Conservation (phyloP, 1,284 basidiomycete genomes). For the Bjerkandera adusta region DNA sequence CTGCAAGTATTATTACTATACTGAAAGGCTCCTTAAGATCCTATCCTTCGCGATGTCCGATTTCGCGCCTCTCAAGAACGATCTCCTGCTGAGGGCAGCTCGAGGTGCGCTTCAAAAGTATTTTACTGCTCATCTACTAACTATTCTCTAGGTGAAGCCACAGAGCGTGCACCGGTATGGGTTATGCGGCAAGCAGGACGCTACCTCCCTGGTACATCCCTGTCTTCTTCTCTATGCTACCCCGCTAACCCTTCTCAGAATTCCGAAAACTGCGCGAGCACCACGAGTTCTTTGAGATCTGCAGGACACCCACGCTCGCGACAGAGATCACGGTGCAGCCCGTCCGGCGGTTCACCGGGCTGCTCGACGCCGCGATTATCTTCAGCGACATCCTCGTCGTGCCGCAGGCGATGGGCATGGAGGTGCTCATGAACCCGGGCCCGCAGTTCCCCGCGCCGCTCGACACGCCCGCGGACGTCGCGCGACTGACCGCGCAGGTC, state of each 20-base stretch:
- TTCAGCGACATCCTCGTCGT: constrained; percentile 97
- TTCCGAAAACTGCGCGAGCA: constrained; percentile 81
- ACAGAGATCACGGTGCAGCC: constrained; percentile 90
- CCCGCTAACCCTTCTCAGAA: constrained; percentile 47
- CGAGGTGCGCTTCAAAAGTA: constrained; percentile 45
- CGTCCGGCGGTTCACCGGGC: constrained; percentile 79
- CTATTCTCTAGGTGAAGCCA: constrained; percentile 65
- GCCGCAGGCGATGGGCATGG: constrained; percentile 94
- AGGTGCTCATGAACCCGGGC: constrained; percentile 91
- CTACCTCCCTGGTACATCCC: constrained; percentile 82
- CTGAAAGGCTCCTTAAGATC: not conserved
- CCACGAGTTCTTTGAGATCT: constrained; percentile 93
- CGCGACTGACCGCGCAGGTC: constrained; percentile 57
- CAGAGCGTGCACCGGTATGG: constrained; percentile 95
- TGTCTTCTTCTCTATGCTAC: not conserved
- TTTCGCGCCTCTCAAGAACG: constrained; percentile 15
- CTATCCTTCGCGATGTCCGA: constrained; percentile 10
- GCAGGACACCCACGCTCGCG: constrained; percentile 84
- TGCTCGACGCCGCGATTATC: constrained; percentile 93
- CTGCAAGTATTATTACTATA: not conserved
- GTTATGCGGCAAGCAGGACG: constrained; percentile 98
- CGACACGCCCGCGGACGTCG: constrained; percentile 70
- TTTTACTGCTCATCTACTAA: constrained; percentile 3
- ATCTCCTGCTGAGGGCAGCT: constrained; percentile 88
- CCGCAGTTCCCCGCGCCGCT: constrained; percentile 87